Evolutionary conservation across 352 stramenopile genomes (phyloP), one percentile per base, ranked within the genome.

Genomic region (Elongisporangium prolatum): DNA sequence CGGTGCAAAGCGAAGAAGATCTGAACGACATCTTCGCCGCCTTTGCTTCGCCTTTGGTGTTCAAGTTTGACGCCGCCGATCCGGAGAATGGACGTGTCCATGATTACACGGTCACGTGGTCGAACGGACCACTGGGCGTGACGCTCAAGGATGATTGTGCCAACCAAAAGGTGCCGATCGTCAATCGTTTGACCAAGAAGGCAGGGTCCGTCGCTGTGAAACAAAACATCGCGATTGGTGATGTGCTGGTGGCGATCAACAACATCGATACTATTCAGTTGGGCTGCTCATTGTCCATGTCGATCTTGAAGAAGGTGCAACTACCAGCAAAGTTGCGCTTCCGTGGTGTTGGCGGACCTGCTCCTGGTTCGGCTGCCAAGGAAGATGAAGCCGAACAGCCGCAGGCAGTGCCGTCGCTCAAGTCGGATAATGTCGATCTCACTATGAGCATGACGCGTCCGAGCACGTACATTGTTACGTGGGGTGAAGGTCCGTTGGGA

Each of bases 191-290:
- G 38, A 95, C 85, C 11, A 93, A 92, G 63, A 95, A 95, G 63
- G 71, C 77, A 4, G 85, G 85, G 18, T 95, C 85, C 10, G 85
- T 95, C 49, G 85, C 85, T 22, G 78, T 95, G 16, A 95, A 95
- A 64, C 83, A 95, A 61, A 95, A 95, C 60, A 95, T 95, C 53
- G 80, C 77, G 18, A 95, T 95, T 50, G 85, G 85, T 21, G 85
- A 95, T 48, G 77, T 95, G 18, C 68, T 95, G 13, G 84, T 92
- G 49, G 81, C 85, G 28, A 95, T 95, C 63, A 95, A 95, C 74
- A 95, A 95, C 64, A 95, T 95, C 22, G 85, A 95, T 57, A 95
- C 85, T 17, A 92, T 95, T 58, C 84, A 92, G 64, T 71, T 95
- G 25, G 85, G 85, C 24, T 95, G 85, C 57, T 92, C 85, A 50